A percentile compares a stretch with the other conserved stretches of the same genome.
phyloP scores from a whole-genome alignment of 768 basidiomycete genomes.

The Boletus tomentosulus region DNA sequence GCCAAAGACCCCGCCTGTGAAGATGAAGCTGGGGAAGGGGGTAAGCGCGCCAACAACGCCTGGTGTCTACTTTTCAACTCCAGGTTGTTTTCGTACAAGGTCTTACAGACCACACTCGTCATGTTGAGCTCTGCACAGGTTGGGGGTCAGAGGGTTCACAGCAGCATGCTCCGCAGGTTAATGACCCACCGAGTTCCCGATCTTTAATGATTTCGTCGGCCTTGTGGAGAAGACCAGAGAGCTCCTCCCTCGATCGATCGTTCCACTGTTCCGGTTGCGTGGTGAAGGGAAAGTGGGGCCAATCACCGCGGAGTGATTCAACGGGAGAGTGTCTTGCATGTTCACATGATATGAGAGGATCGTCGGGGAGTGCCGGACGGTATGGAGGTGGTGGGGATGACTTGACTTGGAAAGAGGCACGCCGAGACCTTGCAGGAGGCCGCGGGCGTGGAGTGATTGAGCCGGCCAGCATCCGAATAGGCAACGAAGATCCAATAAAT shows the following conservation, averaged over 20 bases:
- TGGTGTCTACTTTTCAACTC: slow-evolving; percentile 69
- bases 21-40: slow-evolving; percentile 39
- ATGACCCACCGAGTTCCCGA: slow-evolving; percentile 64
- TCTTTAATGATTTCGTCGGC: slow-evolving; percentile 75
- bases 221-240: slow-evolving; percentile 63
- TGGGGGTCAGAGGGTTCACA: slow-evolving; percentile 22
- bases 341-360: slow-evolving; percentile 27
- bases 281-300: slow-evolving; percentile 21
- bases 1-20: slow-evolving; percentile 24
- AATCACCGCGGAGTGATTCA: slow-evolving; percentile 11
- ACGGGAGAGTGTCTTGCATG: slow-evolving; percentile 34
- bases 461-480: slow-evolving; percentile 35
- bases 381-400: slow-evolving; percentile 57
- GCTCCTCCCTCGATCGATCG: slow-evolving; percentile 69
- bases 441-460: slow-evolving; percentile 54
- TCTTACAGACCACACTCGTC: slow-evolving; percentile 67
- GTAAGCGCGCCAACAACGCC: slow-evolving; percentile 62
- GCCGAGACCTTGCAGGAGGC: slow-evolving; percentile 66
- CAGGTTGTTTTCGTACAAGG: slow-evolving; percentile 63
- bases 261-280: slow-evolving; percentile 45
- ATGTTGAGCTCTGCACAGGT: slow-evolving; percentile 50
- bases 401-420: slow-evolving; percentile 37
- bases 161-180: not conserved
- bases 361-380: slow-evolving; percentile 34
- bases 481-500: slow-evolving; percentile 8